Evolutionary conservation across 441 rosid genomes (phyloP).

Genomic region (Euphorbia celastroides): DNA sequence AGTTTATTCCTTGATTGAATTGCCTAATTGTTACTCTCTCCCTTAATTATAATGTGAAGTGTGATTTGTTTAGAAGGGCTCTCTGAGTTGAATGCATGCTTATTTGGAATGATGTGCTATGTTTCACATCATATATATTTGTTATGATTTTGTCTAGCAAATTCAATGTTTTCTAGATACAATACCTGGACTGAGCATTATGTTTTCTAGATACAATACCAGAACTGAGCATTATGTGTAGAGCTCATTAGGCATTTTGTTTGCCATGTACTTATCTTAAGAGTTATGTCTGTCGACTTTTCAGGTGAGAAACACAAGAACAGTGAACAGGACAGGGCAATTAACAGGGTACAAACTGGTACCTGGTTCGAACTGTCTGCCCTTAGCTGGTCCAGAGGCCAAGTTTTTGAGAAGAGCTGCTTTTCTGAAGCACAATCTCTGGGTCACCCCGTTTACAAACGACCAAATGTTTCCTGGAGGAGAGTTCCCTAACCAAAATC

Average conservation of each 20-base stretch:
- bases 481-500: constrained; percentile 86
- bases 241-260: background rate
- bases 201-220: background rate
- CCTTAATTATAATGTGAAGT: background rate
- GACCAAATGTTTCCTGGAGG: constrained; percentile 81
- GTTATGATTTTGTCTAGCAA: background rate
- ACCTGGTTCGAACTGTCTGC: constrained; percentile 81
- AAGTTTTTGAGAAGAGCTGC: constrained; percentile 77
- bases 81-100: background rate
- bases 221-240: background rate
- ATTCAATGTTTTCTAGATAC: background rate
- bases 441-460: constrained; percentile 66
- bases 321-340: constrained; percentile 78
- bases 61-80: background rate
- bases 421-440: constrained; percentile 71
- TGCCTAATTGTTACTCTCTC: background rate
- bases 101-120: background rate
- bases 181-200: background rate
- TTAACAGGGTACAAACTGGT: constrained; percentile 75
- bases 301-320: constrained; percentile 82
- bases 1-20: background rate
- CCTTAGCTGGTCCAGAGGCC: constrained; percentile 74
- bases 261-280: no score
- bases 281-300: constrained; percentile 19
- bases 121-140: background rate